Base-by-base conservation (phyloP, 805 yeast genomes). In the Candida khao-thaluensis region DNA sequence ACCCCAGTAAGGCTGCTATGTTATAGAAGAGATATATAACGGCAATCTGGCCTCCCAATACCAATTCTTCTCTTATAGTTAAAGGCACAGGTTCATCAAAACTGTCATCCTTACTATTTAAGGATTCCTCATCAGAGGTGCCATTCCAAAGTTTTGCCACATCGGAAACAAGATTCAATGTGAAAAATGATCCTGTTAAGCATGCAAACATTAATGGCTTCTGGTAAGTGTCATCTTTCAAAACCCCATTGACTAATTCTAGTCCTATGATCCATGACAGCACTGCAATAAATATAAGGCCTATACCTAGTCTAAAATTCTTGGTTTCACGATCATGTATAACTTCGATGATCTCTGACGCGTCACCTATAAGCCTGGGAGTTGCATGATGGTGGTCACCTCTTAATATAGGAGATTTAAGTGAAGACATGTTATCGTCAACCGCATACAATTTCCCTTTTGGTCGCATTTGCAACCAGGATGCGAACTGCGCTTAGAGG, bases 191-290 rank as follows among this genome's bases (percentile, higher is more conserved):
- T 1, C 80, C 80, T n/a, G 74, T 69, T 25, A 73, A 47, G 28
- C 69, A 65, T 0, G 79, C 63, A 35, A 74, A 61, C 45, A 76
- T 57, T 25, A 69, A 53, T 4, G 82, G 81, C 42, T 75, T 77
- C 24, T 59, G 64, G 48, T 68, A 76, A 9, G 64, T 66, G 17
- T 65, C 72, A 20, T 69, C 71, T 42, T 76, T 76, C 42, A 75
- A 54, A n/a, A 74, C 71, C 4, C 60, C 51, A 44, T 74, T 76
- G 31, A 72, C 72, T 44, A 76, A 43, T 45, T 76, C 79, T 14
- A 72, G 57, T 0, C 79, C 76, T 3, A 64, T 38, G 25, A 76
- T 64, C 79, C 81, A 76, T 1, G 76, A 62, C 7, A 58, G 40
- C 7, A 76, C 62, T 1, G 74, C 71, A 3, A 72, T 35, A 7